Conservation (phyloP, 2,329 filamentous ascomycete genomes). For the Cordyceps cateniannulata region DNA sequence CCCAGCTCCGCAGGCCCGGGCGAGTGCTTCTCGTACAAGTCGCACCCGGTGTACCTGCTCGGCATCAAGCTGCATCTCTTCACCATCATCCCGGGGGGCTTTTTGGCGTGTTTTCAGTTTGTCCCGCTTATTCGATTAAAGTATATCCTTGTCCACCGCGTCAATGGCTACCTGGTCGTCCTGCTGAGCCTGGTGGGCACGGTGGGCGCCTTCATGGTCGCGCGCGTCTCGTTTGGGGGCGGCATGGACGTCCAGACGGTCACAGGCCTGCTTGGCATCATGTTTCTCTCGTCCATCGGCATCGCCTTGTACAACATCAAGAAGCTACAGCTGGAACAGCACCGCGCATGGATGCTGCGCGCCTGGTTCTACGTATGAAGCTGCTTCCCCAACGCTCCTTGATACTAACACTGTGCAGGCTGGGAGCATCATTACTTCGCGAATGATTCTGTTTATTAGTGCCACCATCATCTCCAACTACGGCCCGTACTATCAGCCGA, state of each 20-base stretch:
- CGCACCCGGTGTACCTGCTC: conserved; percentile 22
- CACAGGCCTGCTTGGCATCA: conserved; percentile 35
- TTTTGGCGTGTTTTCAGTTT: conserved; percentile 41
- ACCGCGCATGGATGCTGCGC: conserved; percentile 57
- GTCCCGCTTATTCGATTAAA: conserved; percentile 39
- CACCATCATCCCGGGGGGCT: conserved; percentile 33
- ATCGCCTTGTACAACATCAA: conserved; percentile 51
- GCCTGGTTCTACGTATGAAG: conserved; percentile 41
- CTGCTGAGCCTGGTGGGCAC: conserved; percentile 38
- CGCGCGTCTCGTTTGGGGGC: conserved; percentile 24
- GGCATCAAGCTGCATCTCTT: conserved; percentile 40
- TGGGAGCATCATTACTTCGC: too few species aligned
- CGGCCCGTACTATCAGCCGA: too few species aligned
- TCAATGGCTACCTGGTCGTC: conserved; percentile 50
- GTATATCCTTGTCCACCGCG: conserved; percentile 45
- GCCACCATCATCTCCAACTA: too few species aligned
- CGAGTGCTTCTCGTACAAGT: conserved; percentile 32
- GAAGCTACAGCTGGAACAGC: conserved; percentile 52
- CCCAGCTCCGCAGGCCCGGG: conserved; percentile 22
- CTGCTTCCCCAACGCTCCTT: background rate
- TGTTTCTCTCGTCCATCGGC: conserved; percentile 33
- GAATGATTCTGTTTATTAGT: too few species aligned
- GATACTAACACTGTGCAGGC: background rate
- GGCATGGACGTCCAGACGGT: conserved; percentile 37
- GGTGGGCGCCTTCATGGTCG: conserved; percentile 45